Base-by-base conservation (phyloP, 257 asterid species). In the Striga asiatica region DNA sequence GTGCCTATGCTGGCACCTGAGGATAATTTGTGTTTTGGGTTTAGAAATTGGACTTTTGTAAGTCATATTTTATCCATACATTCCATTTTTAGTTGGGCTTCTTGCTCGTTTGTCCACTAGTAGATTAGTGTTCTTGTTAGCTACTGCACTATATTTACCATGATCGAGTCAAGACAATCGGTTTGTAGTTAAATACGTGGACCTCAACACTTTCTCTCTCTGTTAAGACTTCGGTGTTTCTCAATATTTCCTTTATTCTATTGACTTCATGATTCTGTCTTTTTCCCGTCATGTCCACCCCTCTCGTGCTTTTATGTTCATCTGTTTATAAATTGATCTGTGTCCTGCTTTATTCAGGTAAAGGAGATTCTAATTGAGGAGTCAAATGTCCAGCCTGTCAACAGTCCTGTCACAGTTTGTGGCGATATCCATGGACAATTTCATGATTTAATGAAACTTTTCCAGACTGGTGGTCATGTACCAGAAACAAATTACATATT, bases 371-470 rank as follows among this genome's bases (percentile, higher is more conserved):
- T 92, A 77, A 92, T 88, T 24, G 99, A 92, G 83, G 99, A 88
- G 78, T 92, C 99, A 41, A 92, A 92, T 79, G 99, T 92, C 66
- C 99, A 92, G 74, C 99, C 99, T 31, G 99, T 92, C 58, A 88
- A 82, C 62, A 88, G 97, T 70, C 99, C 99, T 14, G 99, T 92
- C 70, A 92, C 97, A 43, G 99, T 92, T 56, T 89, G 97, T 71
- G 97, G 97, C 52, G 97, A 89, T 76, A 89, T 89, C 62, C 97
- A 89, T 50, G 95, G 99, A 37, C 99, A 92, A 55, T 92, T 92
- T 76, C 99, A 92, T 50, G 99, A 92, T 71, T 60, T 92, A 60
- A 92, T 92, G 97, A 92, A 92, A 70, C 99, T 92, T 70, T 92
- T 92, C 69, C 94, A 84, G 76, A 88, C 99, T 47, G 99, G 98